A percentile compares a stretch with the other conserved stretches of the same genome.
phyloP scores from a whole-genome alignment of 2,329 filamentous ascomycete genomes.

The Elsinoe batatas region DNA sequence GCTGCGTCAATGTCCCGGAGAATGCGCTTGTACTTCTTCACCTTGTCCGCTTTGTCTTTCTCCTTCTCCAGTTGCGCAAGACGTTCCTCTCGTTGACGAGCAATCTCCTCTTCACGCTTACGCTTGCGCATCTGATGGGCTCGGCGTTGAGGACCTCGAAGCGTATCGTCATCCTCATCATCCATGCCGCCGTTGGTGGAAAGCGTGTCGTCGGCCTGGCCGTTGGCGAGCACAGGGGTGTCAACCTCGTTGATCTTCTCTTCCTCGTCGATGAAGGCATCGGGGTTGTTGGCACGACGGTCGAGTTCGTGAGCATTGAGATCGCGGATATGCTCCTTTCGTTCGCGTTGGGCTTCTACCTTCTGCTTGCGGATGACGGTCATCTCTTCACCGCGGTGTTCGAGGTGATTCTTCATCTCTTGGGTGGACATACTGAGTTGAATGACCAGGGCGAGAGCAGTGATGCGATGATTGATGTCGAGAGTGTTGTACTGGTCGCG shows the following conservation, averaged over 20 bases:
- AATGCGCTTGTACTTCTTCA: constrained; percentile 80
- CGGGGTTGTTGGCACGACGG: constrained; percentile 14
- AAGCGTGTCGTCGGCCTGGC: constrained; percentile 33
- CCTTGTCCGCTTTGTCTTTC: constrained; percentile 55
- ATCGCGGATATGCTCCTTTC: constrained; percentile 49
- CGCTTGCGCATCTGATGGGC: constrained; percentile 50
- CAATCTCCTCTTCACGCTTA: constrained; percentile 48
- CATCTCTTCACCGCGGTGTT: constrained; percentile 88
- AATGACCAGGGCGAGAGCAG: constrained; percentile 74
- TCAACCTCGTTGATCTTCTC: constrained; percentile 3
- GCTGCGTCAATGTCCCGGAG: constrained; percentile 83
- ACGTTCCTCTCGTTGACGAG: constrained; percentile 58
- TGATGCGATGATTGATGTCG: constrained; percentile 72
- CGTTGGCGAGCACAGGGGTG: constrained; percentile 8
- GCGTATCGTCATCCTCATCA: constrained; percentile 62
- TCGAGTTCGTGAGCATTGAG: constrained; percentile 33
- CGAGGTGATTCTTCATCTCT: constrained; percentile 76
- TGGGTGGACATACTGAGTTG: constrained; percentile 80
- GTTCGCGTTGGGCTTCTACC: constrained; percentile 78
- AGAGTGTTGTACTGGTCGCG: constrained; percentile 61
- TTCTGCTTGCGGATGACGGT: constrained; percentile 91
- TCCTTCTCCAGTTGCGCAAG: constrained; percentile 49
- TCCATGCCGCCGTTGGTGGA: constrained; percentile 45
- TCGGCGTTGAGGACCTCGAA: constrained; percentile 37
- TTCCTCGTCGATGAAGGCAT: constrained; percentile 11